These are phyloP conservation scores for Hyaloscypha hepaticicola DNA, from an alignment of 495 filamentous ascomycete genomes.

Conservation along the genomic window DNA sequence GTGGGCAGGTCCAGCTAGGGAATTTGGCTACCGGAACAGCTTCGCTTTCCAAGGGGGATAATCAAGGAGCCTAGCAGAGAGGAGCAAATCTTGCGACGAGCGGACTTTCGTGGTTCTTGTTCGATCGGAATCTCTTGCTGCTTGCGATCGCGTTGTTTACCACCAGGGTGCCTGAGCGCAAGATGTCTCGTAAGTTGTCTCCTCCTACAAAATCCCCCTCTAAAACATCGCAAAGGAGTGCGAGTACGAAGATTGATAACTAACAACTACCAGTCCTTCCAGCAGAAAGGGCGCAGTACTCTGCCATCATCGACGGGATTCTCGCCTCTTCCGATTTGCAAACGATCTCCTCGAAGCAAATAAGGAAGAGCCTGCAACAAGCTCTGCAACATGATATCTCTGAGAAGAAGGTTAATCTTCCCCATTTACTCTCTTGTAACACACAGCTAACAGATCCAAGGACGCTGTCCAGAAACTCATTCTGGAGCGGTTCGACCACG, in stretches of 20 bases:
- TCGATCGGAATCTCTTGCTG: neutral
- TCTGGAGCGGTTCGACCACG: conserved; percentile 84
- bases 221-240: neutral
- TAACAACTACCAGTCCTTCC: conserved; percentile 24
- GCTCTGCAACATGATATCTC: conserved; percentile 77
- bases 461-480: conserved; percentile 79
- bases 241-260: neutral
- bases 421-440: neutral
- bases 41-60: neutral
- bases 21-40: neutral
- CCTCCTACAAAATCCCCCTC: neutral
- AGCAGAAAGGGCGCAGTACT: conserved; percentile 53
- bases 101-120: neutral
- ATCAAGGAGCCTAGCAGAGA: neutral
- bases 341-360: conserved; percentile 89
- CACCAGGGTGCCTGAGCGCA: neutral
- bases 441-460: conserved; percentile 47
- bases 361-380: conserved; percentile 81
- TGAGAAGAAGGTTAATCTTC: conserved; percentile 69
- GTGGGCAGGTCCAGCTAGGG: neutral
- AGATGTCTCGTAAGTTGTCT: conserved; percentile 11
- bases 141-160: neutral
- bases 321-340: conserved; percentile 77
- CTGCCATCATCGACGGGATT: conserved; percentile 88
- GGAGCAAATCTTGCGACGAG: neutral